Evolutionary conservation across 495 filamentous ascomycete genomes (phyloP), one percentile per base, ranked within the genome.

Genomic region (Aspergillus ellipticus): DNA sequence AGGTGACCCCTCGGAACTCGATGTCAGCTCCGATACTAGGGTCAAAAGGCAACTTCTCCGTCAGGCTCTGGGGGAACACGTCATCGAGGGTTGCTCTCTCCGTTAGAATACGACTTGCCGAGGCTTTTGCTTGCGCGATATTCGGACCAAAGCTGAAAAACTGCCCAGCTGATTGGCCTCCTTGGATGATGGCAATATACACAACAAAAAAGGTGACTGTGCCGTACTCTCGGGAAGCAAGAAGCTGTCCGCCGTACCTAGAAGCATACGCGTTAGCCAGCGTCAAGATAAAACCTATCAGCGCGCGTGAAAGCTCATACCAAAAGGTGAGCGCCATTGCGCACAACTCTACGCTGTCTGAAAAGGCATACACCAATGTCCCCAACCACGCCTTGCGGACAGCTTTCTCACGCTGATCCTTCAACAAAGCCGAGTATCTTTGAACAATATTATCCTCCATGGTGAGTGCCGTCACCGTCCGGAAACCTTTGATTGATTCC

Each of bases 161-260:
- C 26, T 80, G 73, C 2, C 79, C 78, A 0, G 82, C 78, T 1
- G 71, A 62, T 54, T 86, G 81, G 1, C 76, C 81, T 0, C 75
- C 79, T 51, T 82, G 79, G 11, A 89, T 74, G 33, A 88, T 75
- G 0, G 72, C 78, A 53, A 84, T 80, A 49, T 83, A 86, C 2
- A 83, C 69, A 7, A 84, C 72, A 55, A 84, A 85, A 61, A 88
- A 87, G 17, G 78, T 51, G 3, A 62, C 62, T 6, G 75, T 62
- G 2, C 68, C 62, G 58, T 84, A 84, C 51, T 85, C 78, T 7
- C 66, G 64, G 4, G 66, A 69, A 0, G 79, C 73, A 13, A 86
- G 65, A 10, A 86, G 72, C n/a, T 73, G 74, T 5, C 77, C 78
- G 3, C 83, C 82, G 37, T 79, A 82, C 78, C 64, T 66, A 41